Evolutionary conservation across 2,329 filamentous ascomycete species (phyloP), one percentile per base, ranked within the genome.

Genomic region (Aspergillus fumigatiaffinis): DNA sequence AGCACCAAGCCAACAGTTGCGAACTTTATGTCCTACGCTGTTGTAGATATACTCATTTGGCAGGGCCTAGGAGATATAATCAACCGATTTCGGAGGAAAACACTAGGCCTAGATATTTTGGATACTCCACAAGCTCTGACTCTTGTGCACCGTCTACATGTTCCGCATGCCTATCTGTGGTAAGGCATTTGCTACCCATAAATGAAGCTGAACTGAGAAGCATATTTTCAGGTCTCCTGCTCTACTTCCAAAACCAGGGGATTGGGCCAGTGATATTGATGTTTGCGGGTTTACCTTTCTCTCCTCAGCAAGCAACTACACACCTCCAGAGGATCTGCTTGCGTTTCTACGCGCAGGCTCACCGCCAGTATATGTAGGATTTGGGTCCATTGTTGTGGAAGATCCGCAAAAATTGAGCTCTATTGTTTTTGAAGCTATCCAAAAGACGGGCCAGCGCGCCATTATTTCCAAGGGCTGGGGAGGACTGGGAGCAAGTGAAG

Each of bases 141-240:
- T 3, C 83, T 96, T 70, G 78, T 95, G 14, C 86, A 84, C 48
- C 85, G 91, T 32, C 77, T 97, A 35, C 84, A 84, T 50, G 83
- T 97, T 17, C 91, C 92, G 0, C 91, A 90, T 65, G 96, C 92
- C 0, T 97, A 97, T 69, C 94, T 92, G 73, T 97, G 92, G 92
- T 80, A 32, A 66, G 60, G 67, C 32, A 25, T 25, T 5, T 6
- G 9, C 4, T 32, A 10, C 6, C 46, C 5, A 46, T 29, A 46
- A 28, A 17, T 48, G 10, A 32, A 32, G 10, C 26, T 1, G 28
- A 23, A 14, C 29, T n/a, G 57, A n/a, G 17, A 44, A 49, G 20
- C 3, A 14, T 4, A 17, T 32, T 6, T n/a, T n/a, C 53, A 79
- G 79, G 79, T 92, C 90, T 0, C 88, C 90, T 0, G 84, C 88